Percentiles rank a stretch among this genome's conserved stretches.
Conservation (phyloP, 805 yeast genomes). For the Candida andamanensis region DNA sequence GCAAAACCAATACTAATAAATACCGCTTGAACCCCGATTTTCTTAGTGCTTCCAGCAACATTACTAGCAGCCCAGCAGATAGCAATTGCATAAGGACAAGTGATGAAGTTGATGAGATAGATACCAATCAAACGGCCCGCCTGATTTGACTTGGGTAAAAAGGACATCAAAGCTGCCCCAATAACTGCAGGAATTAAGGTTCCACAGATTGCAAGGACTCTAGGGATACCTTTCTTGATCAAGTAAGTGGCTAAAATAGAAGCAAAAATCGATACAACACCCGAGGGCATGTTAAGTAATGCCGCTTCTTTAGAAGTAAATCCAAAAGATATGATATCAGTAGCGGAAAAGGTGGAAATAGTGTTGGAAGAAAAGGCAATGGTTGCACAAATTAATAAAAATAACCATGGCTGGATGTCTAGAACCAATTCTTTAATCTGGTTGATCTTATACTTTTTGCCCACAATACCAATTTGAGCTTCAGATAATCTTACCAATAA, state of each 20-base stretch:
- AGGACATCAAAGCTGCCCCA: conserved; percentile 16
- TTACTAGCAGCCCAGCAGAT: conserved; percentile 16
- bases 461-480: conserved; percentile 14
- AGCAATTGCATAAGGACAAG: conserved; percentile 13
- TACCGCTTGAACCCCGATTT: conserved; percentile 21
- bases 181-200: conserved; percentile 17
- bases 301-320: conserved; percentile 17
- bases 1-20: conserved; percentile 21
- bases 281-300: conserved; percentile 19
- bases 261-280: conserved; percentile 16
- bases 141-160: conserved; percentile 17
- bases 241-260: conserved; percentile 15
- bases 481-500: conserved; percentile 13
- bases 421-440: conserved; percentile 14
- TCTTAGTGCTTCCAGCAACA: conserved; percentile 23
- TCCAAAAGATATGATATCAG: conserved; percentile 17
- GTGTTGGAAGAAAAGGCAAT: conserved; percentile 18
- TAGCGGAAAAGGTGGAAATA: conserved; percentile 15
- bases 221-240: conserved; percentile 16
- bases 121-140: conserved; percentile 24
- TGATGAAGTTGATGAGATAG: conserved; percentile 13
- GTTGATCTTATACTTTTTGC: conserved; percentile 10
- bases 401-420: conserved; percentile 17
- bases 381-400: conserved; percentile 14
- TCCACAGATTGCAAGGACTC: conserved; percentile 14